Conservation (phyloP, 2,329 filamentous ascomycete genomes). For the Bipolaris sorokiniana region DNA sequence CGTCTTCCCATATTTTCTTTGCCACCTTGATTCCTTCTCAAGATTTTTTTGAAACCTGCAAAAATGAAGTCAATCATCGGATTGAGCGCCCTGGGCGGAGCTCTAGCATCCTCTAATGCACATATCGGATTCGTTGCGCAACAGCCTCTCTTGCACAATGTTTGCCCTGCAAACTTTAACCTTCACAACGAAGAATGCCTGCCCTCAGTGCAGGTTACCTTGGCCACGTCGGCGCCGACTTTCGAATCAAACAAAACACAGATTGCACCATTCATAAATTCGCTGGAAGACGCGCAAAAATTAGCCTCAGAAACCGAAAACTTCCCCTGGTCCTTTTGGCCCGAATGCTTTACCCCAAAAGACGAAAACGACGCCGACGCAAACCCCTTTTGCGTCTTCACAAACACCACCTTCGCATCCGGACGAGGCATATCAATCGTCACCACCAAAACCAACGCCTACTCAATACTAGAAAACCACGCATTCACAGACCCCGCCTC, state of each 20-base stretch:
- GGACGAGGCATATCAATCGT: conserved; percentile 44
- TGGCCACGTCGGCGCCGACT: conserved; percentile 4
- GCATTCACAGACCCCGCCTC: conserved; percentile 35
- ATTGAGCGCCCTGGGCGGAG: conserved; percentile 31
- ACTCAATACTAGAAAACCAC: conserved; percentile 36
- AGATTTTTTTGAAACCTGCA: neutral
- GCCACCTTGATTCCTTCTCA: neutral
- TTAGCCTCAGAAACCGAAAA: conserved; percentile 26
- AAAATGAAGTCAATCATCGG: conserved; percentile 32
- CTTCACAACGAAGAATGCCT: conserved; percentile 36
- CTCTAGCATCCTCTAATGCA: conserved; percentile 24
- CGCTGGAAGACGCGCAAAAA: conserved; percentile 31
- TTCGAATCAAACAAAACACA: conserved; percentile 31
- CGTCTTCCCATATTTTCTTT: neutral
- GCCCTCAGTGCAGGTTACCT: conserved; percentile 13
- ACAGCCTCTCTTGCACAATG: conserved; percentile 29
- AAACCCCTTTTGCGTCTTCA: conserved; percentile 42
- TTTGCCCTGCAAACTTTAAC: conserved; percentile 34
- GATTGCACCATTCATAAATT: conserved; percentile 3
- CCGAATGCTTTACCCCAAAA: conserved; percentile 40
- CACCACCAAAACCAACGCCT: conserved; percentile 33
- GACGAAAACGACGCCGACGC: conserved; percentile 27
- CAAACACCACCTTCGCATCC: conserved; percentile 36
- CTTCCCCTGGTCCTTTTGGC: conserved; percentile 45
- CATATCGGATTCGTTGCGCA: conserved; percentile 31